Evolutionary conservation across 2,329 filamentous ascomycete species (phyloP), one percentile per base, ranked within the genome.

Genomic region (Orbilia brochopaga): DNA sequence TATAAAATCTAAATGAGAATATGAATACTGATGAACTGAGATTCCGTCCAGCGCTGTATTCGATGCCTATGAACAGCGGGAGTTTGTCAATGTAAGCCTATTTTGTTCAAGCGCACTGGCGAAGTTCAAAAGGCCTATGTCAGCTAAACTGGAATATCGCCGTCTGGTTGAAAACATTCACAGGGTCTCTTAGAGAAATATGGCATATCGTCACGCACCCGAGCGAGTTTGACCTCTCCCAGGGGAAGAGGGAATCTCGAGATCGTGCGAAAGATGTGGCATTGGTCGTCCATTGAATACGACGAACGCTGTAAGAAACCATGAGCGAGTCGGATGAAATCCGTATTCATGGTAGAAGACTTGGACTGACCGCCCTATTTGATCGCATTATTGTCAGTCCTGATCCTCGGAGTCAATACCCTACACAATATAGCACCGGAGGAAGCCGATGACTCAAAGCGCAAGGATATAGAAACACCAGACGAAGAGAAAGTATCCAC

Each of bases 181-280:
- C 27, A 72, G 67, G 44, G 48, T 4, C 52, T 72, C 4, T 55
- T 72, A 32, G 51, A 48, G 32, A 61, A 57, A 35, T 72, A 65
- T 40, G 60, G 60, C 0, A 57, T 72, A 54, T 72, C 67, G 1
- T 55, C 67, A 21, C 67, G 67, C 23, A 72, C 54, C 1, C 30
- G 48, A 19, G 67, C 54, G 1, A 72, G 67, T 37, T 51, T 72
- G 60, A 64, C 60, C 10, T 72, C 67, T 10, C 54, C 67, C 24
- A 40, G 59, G 2, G 67, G 67, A 1, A 72, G 64, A 32, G 67
- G 60, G 13, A 72, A 72, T 17, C 42, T 72, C 5, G 67, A 72
- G 42, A 72, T 72, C 21, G 67, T 64, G n/a, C 54, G 67, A 1
- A 72, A 72, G 27, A 64, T 72, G 60, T 72, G 67, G 67, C 67